Conservation (phyloP, 495 filamentous ascomycete genomes). For the Penicillium bovifimosum region DNA sequence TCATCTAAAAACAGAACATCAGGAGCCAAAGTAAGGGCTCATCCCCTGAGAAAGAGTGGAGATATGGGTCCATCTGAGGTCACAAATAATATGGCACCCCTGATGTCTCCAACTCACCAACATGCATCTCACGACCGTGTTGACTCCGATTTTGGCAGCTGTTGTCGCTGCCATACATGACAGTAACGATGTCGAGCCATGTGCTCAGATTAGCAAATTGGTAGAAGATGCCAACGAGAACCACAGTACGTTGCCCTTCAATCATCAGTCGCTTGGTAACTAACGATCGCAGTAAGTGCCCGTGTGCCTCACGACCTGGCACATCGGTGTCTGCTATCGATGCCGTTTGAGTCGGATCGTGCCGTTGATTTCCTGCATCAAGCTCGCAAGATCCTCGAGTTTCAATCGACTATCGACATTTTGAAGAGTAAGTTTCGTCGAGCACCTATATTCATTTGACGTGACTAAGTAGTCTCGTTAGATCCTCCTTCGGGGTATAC, state of each 20-base stretch:
- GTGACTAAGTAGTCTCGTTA: slow-evolving; percentile 2
- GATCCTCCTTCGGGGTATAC: slow-evolving; percentile 51
- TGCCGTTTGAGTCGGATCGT: slow-evolving; percentile 50
- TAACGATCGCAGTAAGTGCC: slow-evolving; percentile 18
- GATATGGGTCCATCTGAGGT: not conserved
- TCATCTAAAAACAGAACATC: slow-evolving; percentile 19
- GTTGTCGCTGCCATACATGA: slow-evolving; percentile 5
- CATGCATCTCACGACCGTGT: slow-evolving; percentile 18
- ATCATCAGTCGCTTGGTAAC: not conserved
- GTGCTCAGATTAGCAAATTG: slow-evolving; percentile 20
- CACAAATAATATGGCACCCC: not conserved
- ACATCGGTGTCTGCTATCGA: slow-evolving; percentile 48
- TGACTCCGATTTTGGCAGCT: slow-evolving; percentile 14
- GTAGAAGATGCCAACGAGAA: slow-evolving; percentile 14
- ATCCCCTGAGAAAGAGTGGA: slow-evolving; percentile 21
- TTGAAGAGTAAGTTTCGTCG: slow-evolving; percentile 30
- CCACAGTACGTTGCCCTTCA: slow-evolving; percentile 11
- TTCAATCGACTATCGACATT: slow-evolving; percentile 51
- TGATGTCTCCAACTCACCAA: slow-evolving; percentile 7
- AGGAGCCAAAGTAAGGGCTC: slow-evolving; percentile 17
- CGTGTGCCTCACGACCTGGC: slow-evolving; percentile 27
- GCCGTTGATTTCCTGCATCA: slow-evolving; percentile 48
- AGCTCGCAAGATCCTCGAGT: slow-evolving; percentile 51
- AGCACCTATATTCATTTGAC: not conserved
- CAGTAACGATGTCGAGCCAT: slow-evolving; percentile 22